Evolutionary conservation across 2,329 filamentous ascomycete genomes (phyloP).

Genomic region (Acephala macrosclerotiorum): DNA sequence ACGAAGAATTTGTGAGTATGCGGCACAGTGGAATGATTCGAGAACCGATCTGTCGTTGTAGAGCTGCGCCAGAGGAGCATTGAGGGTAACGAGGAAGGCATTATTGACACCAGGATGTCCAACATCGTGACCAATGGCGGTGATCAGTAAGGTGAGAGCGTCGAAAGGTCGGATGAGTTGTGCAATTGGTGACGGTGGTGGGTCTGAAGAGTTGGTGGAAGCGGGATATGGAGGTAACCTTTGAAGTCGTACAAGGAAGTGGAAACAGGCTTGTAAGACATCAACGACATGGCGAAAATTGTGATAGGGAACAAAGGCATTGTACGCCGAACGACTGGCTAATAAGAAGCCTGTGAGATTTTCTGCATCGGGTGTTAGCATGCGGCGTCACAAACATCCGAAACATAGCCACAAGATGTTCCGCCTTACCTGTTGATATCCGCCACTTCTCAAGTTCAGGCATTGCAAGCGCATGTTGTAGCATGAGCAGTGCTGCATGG

Average conservation of each 20-base stretch:
- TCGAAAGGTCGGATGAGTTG: constrained; percentile 85
- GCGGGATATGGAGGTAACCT: constrained; percentile 72
- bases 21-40: constrained; percentile 96
- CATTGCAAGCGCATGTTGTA: constrained; percentile 85
- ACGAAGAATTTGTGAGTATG: constrained; percentile 93
- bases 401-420: constrained; percentile 37
- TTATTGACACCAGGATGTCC: constrained; percentile 99
- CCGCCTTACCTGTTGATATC: constrained; percentile 73
- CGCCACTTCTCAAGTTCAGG: constrained; percentile 83
- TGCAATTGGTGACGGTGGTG: constrained; percentile 67
- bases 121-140: constrained; percentile 97
- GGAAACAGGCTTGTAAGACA: constrained; percentile 91
- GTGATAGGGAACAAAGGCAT: constrained; percentile 94
- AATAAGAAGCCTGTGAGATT: constrained; percentile 86
- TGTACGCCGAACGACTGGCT: constrained; percentile 92
- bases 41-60: constrained; percentile 98
- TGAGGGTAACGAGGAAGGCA: constrained; percentile 89
- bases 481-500: constrained; percentile 84
- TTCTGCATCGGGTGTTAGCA: constrained; percentile 62
- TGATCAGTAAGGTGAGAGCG: constrained; percentile 86
- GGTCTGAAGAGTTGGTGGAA: constrained; percentile 22
- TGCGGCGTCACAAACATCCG: constrained; percentile 37
- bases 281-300: constrained; percentile 98
- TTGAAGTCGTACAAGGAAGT: constrained; percentile 84
- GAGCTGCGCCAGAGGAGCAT: constrained; percentile 89